phyloP scores from a whole-genome alignment of 192 early-diverging fungal genomes.

The Rhizoclosmatium sp. region DNA sequence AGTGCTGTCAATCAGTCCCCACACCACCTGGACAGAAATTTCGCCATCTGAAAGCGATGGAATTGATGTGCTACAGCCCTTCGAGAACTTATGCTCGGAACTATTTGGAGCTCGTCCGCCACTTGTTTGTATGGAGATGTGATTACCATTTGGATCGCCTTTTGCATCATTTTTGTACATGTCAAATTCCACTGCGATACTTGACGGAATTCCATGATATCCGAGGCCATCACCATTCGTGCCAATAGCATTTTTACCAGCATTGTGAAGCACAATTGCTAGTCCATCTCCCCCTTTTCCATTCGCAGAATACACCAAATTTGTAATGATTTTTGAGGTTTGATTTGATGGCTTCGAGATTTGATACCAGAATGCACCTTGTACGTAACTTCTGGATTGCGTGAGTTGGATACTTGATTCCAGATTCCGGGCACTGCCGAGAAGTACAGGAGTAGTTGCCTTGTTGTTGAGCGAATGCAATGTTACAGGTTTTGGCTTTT shows the following conservation, averaged over 20 bases:
- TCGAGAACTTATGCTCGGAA: background rate
- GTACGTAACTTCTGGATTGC: no score
- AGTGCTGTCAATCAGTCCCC: background rate
- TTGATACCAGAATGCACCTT: no score
- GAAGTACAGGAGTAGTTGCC: no score
- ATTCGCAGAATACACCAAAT: background rate
- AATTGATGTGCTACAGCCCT: slow-evolving; percentile 1
- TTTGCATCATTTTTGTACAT: slow-evolving; percentile 13
- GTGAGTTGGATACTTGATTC: no score
- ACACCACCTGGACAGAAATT: background rate
- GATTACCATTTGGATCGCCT: slow-evolving; percentile 30
- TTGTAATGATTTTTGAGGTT: no score
- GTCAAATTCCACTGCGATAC: slow-evolving; percentile 33
- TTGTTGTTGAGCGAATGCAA: no score
- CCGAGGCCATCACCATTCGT: slow-evolving; percentile 22
- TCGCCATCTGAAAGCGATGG: background rate
- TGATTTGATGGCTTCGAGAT: no score
- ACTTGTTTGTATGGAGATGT: slow-evolving; percentile 23
- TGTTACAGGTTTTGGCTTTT: no score
- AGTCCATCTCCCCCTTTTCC: slow-evolving; percentile 25
- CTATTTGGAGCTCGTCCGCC: slow-evolving; percentile 1
- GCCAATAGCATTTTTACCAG: slow-evolving; percentile 1
- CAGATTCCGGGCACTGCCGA: no score
- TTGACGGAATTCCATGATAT: slow-evolving; percentile 13
- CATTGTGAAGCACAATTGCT: slow-evolving; percentile 25